Base-by-base conservation (phyloP, 352 stramenopile species). In the Pythium dissotocum region DNA sequence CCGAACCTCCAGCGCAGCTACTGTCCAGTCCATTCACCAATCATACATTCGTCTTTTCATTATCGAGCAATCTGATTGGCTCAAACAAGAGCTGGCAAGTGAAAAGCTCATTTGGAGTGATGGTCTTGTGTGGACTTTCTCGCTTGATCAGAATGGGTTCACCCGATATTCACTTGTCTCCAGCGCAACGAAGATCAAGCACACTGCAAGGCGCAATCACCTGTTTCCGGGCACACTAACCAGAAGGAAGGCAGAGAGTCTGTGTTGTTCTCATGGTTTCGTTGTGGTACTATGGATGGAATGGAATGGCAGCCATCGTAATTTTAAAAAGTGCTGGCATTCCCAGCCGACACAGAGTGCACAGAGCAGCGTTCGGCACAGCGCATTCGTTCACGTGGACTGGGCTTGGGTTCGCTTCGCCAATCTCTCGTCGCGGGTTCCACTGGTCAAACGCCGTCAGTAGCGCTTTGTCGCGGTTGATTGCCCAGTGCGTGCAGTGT, bases 111-210 rank as follows among this genome's bases (percentile, higher is more conserved):
- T 9, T 35, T 49, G 7, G 40, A 63, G 57, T 63, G 57, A 63
- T 63, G 57, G 57, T 63, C 38, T 2, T 63, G 57, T 30, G 18
- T 61, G 57, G 18, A 63, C 57, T 63, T 63, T 63, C 57, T 44
- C 24, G 49, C n/a, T 16, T 5, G n/a, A 30, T 32, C 33, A 32
- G 30, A 21, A 63, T 63, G 42, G 57, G 55, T 61, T 61, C 57
- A 53, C n/a, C 6, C 36, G 10, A 44, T 24, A 24, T 24, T 24
- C 21, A 24, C 36, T 16, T 44, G 36, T 16, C 36, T 24, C 21
- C 21, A 24, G 21, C 21, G 21, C 21, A 24, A 24, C 21, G 21
- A 24, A 24, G 21, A 24, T 24, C 4, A 44, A 14, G 12, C 8
- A 44, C 10, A 53, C 1, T 53, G 18, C 16, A 10, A 12, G 1